Evolutionary conservation across 177 flowering plant genomes (phyloP).

Genomic region (Vitis hybrid): DNA sequence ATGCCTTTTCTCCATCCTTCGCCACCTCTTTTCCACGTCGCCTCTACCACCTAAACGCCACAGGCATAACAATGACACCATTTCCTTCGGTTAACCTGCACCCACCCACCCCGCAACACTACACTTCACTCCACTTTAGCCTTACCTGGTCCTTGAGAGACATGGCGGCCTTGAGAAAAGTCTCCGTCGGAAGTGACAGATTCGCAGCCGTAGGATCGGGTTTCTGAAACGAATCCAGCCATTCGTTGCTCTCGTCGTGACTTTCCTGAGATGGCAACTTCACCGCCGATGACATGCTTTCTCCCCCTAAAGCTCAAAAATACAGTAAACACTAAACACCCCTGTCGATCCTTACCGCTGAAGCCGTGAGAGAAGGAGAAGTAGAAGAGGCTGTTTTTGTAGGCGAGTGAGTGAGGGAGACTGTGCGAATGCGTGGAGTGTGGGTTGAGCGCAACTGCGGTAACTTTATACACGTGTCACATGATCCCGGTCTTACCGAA

Average conservation of each 20-base stretch:
- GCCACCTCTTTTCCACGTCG: constrained; percentile 45
- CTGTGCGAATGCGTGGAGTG: too few species aligned
- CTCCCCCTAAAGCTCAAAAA: constrained; percentile 8
- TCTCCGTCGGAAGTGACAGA: constrained; percentile 35
- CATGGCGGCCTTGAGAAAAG: constrained; percentile 58
- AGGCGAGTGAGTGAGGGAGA: too few species aligned
- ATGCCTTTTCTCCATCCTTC: constrained; percentile 13
- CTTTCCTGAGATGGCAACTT: constrained; percentile 24
- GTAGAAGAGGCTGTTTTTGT: too few species aligned
- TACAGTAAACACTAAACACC: neutral
- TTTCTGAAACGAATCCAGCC: constrained; percentile 21
- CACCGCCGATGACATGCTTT: constrained; percentile 21
- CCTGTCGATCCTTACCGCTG: neutral
- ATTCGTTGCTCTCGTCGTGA: constrained; percentile 33
- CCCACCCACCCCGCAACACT: neutral
- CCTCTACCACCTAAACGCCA: constrained; percentile 55
- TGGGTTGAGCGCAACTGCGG: too few species aligned
- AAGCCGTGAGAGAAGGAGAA: too few species aligned
- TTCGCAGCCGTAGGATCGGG: constrained; percentile 29
- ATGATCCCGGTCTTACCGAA: too few species aligned
- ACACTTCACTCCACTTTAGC: too few species aligned
- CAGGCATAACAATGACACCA: too few species aligned
- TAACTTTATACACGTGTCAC: too few species aligned
- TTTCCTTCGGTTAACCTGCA: too few species aligned
- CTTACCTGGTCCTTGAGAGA: constrained; percentile 66